Conservation (phyloP, 768 basidiomycete species). For the Leccinum variicolor region DNA sequence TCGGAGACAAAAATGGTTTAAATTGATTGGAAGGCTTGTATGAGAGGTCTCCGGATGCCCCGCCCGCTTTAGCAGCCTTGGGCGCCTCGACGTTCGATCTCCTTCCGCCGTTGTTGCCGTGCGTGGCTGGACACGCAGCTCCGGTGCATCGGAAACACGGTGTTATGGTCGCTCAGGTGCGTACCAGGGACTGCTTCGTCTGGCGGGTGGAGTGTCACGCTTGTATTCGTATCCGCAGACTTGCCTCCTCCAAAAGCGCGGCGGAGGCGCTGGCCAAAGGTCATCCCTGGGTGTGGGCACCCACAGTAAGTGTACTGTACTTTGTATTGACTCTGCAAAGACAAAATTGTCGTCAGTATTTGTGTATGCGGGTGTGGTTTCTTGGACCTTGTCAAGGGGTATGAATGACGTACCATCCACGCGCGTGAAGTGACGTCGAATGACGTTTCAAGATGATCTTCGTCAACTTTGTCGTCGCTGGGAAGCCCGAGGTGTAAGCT, state of each 20-base stretch:
- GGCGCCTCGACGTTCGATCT: neutral
- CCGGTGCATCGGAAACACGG: slow-evolving; percentile 35
- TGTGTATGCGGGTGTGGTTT: neutral
- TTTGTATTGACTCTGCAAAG: slow-evolving; percentile 40
- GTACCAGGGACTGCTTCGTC: slow-evolving; percentile 38
- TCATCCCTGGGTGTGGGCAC: slow-evolving; percentile 45
- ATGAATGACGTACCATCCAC: slow-evolving; percentile 39
- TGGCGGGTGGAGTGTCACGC: slow-evolving; percentile 30
- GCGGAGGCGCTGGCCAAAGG: slow-evolving; percentile 42
- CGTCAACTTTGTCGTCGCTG: slow-evolving; percentile 54
- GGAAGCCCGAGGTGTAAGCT: too few species aligned
- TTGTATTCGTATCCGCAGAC: slow-evolving; percentile 4
- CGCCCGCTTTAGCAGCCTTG: neutral
- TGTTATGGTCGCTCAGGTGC: slow-evolving; percentile 54
- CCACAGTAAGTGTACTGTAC: slow-evolving; percentile 58
- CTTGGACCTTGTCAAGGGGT: neutral
- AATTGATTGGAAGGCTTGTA: neutral
- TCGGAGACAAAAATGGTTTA: neutral
- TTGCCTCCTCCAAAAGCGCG: slow-evolving; percentile 16
- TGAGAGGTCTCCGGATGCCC: neutral
- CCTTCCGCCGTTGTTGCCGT: neutral
- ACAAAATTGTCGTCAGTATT: neutral
- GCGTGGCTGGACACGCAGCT: neutral
- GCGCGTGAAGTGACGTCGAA: slow-evolving; percentile 51
- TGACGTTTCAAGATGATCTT: slow-evolving; percentile 38